A percentile compares a stretch with the other conserved stretches of the same genome.
Conservation (phyloP, 2,329 filamentous ascomycete species). For the Colletotrichum endophyticum region DNA sequence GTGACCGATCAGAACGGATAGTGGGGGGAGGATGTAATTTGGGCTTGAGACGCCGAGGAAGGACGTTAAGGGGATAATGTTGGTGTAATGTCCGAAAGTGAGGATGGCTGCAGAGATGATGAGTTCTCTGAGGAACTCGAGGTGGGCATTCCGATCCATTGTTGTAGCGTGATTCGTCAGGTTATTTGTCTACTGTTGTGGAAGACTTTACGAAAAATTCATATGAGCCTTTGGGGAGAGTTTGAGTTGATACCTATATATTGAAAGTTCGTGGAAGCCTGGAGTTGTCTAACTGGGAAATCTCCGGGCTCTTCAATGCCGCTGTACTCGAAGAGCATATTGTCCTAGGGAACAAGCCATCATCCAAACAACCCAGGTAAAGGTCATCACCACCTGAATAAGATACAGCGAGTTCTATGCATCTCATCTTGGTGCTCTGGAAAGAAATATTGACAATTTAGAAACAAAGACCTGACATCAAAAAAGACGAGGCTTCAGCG, state of each 20-base stretch:
- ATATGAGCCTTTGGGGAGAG: neutral
- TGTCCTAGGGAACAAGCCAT: neutral
- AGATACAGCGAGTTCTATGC: accelerated
- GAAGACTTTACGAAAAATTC: neutral
- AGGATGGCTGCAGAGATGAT: neutral
- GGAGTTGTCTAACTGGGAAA: neutral
- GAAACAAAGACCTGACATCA: neutral
- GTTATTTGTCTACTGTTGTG: neutral
- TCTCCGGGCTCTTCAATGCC: neutral
- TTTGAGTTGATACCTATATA: neutral
- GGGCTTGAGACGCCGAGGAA: neutral
- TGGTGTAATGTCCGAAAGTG: neutral
- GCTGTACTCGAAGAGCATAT: neutral
- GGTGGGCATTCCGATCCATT: neutral
- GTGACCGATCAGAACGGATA: neutral
- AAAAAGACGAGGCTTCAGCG: accelerated
- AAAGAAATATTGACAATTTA: accelerated
- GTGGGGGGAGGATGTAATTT: neutral
- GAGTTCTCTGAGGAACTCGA: neutral
- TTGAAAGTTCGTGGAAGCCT: neutral
- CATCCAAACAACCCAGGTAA: accelerated
- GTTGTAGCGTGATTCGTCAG: neutral
- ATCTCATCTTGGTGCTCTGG: no score
- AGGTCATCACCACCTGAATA: accelerated
- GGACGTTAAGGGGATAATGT: neutral